Base-by-base conservation (phyloP, 2,329 filamentous ascomycete species). In the Ophiocordyceps camponoti-floridani region DNA sequence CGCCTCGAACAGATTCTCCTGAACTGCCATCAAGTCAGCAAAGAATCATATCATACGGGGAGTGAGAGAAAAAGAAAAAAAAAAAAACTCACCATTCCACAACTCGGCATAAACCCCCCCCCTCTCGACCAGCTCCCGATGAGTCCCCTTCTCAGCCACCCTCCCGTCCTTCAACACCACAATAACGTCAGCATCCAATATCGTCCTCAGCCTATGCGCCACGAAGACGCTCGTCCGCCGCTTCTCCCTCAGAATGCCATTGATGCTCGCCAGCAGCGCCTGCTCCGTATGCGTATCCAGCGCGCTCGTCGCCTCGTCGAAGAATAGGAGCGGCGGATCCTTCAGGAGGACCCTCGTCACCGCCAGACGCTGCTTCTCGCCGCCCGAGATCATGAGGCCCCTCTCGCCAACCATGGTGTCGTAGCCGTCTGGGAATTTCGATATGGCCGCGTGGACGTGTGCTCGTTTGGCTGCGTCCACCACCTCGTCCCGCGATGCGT, bases 371-470 rank as follows among this genome's bases (percentile, higher is more conserved):
- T 95, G 88, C 62, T 95, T 95, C 65, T 95, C 89, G 30, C 88
- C 88, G 2, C 85, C 88, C 1, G 84, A 93, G 41, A 95, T 94
- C 88, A 95, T 95, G 75, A 95, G 80, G 1, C 88, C 88, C 42
- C 89, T 75, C 66, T 95, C 89, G 44, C 89, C 89, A 26, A 96
- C 91, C 62, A 82, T 87, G 18, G 91, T 96, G 19, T 80, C 65
- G 60, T 96, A 94, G 14, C 86, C 85, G n/a, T 88, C 81, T 1
- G 85, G 86, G 58, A 94, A 80, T n/a, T 67, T 68, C 45, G 74
- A 68, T 48, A 94, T 81, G 44, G 82, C 85, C 41, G 91, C 80
- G 61, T 95, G 82, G 47, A 98, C 86, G 46, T 80, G 78, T 2
- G 91, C 89, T 45, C 86, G 74, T 55, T 79, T 77, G 2, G 91